Evolutionary conservation across 1,284 basidiomycete genomes (phyloP).

Genomic region (Jaminaea rosea): DNA sequence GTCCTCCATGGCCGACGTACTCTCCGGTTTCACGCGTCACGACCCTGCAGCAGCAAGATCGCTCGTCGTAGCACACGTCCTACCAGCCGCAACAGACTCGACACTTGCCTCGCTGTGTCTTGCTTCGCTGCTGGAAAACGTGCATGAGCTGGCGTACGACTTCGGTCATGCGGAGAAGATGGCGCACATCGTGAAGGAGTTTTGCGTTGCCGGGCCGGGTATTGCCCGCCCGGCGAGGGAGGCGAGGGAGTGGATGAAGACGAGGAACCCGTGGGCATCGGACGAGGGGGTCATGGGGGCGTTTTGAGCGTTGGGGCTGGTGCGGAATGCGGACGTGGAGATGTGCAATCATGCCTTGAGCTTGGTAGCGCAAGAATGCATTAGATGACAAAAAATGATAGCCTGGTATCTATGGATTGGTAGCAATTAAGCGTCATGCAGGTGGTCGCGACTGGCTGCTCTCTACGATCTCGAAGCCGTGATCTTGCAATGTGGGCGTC

Average conservation of each 20-base stretch:
- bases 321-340: too few species aligned
- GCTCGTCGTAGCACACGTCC: conserved; percentile 57
- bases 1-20: conserved; percentile 60
- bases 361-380: too few species aligned
- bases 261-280: conserved; percentile 31
- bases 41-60: conserved; percentile 61
- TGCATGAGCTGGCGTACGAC: conserved; percentile 60
- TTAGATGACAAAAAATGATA: too few species aligned
- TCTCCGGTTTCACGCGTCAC: conserved; percentile 58
- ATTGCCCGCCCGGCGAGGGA: conserved; percentile 76
- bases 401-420: too few species aligned
- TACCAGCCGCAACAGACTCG: conserved; percentile 59
- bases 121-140: conserved; percentile 58
- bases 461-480: too few species aligned
- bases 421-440: too few species aligned
- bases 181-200: conserved; percentile 65
- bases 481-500: too few species aligned
- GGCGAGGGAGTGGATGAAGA: conserved; percentile 65
- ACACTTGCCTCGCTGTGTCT: conserved; percentile 59
- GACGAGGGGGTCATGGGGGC: conserved; percentile 24
- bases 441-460: too few species aligned
- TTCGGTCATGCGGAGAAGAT: conserved; percentile 59
- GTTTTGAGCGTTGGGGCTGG: too few species aligned
- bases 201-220: conserved; percentile 62
- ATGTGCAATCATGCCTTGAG: too few species aligned